Base-by-base conservation (phyloP, 1,284 basidiomycete genomes). In the Neotropicomus parvogracilis region DNA sequence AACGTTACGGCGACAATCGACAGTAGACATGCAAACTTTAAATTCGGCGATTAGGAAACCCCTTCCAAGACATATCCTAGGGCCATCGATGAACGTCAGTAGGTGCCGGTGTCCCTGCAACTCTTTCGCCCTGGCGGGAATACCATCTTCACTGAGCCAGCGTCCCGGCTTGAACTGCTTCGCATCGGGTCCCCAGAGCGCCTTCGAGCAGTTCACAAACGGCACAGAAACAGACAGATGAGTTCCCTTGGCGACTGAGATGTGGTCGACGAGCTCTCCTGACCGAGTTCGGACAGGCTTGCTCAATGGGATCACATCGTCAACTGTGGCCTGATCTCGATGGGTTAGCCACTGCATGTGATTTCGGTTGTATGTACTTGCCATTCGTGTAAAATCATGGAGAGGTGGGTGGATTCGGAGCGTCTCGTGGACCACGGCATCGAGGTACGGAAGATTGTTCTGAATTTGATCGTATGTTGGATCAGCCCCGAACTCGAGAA, bases 291-390 rank as follows among this genome's bases (percentile, higher is more conserved):
- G 57, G 26, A 79, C 50, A 1, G 77, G 78, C 4, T 57, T 53
- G 32, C 65, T 68, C 45, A 82, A 69, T 0, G 79, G 81, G 17
- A 83, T 71, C 2, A 79, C 57, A 46, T 82, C 79, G 53, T 81
- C 77, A 66, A 79, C 61, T 20, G 63, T 50, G 1, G 60, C 78
- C 76, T 66, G 67, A 20, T 0, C 14, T 6, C 10, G 12, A 34
- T 36, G 16, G 9, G 4, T 51, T 10, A 36, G 27, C 27, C 4
- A n/a, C 4, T 5, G 14, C 3, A 27, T 14, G 10, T 27, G 35
- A 21, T 0, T 17, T 16, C 0, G 0, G n/a, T 17, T 2, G n/a
- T n/a, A 3, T 12, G 11, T 6, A 67, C 66, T 57, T 14, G 73
- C 73, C 0, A 72, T 72, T 2, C 74, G 70, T 0, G 65, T 70